These are phyloP conservation scores for Pyrenochaeta sp. DNA, from an alignment of 2,329 filamentous ascomycete species.

Conservation along the genomic window DNA sequence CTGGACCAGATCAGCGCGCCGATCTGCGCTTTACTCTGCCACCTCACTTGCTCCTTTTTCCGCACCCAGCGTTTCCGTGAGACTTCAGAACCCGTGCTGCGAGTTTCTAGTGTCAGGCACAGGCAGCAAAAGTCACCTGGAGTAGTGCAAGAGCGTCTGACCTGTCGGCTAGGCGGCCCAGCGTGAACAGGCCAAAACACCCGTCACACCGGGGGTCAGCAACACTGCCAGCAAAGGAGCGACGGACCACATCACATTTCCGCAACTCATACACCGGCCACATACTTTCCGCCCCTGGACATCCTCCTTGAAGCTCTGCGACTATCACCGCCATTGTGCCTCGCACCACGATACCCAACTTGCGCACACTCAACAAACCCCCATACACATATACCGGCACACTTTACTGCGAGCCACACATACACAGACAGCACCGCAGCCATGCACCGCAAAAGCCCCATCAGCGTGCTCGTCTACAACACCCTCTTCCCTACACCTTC, in stretches of 20 bases:
- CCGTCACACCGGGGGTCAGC: slow-evolving; percentile 34
- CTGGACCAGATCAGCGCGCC: slow-evolving; percentile 9
- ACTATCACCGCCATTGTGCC: background rate
- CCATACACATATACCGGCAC: too few relatives aligned
- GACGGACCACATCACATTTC: slow-evolving; percentile 19
- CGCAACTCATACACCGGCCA: slow-evolving; percentile 11
- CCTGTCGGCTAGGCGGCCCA: slow-evolving; percentile 23
- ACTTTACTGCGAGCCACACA: too few relatives aligned
- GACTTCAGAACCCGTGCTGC: background rate
- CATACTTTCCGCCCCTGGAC: background rate
- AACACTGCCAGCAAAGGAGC: slow-evolving; percentile 16
- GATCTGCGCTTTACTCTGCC: slow-evolving; percentile 19
- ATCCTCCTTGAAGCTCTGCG: background rate
- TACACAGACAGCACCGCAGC: slow-evolving; percentile 30
- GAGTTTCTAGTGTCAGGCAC: slow-evolving; percentile 11
- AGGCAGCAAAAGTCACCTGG: slow-evolving; percentile 21
- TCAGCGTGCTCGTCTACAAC: slow-evolving; percentile 78
- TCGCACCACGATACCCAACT: background rate
- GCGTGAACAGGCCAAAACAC: slow-evolving; percentile 19
- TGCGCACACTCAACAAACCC: too few relatives aligned
- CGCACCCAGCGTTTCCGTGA: slow-evolving; percentile 3
- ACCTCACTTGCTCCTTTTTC: slow-evolving; percentile 1
- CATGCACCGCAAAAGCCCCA: slow-evolving; percentile 75
- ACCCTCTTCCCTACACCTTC: slow-evolving; percentile 75
- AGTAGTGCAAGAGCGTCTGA: slow-evolving; percentile 22